Percentiles rank a stretch among this genome's conserved stretches.
Evolutionary conservation across 305 asterid genomes (phyloP).

Genomic region (Fraxinus baroniana): DNA sequence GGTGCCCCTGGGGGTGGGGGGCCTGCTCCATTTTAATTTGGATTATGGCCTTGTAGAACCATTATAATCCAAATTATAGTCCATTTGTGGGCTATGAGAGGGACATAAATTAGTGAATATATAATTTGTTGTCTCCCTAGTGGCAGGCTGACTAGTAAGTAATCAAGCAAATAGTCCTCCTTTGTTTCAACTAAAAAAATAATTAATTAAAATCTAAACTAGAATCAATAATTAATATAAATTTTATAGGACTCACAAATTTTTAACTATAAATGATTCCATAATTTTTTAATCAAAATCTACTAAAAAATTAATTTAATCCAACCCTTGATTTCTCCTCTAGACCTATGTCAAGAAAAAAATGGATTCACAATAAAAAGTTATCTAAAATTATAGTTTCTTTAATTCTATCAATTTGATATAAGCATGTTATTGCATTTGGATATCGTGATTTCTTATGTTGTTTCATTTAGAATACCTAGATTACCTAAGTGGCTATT

Average conservation of each 20-base stretch:
- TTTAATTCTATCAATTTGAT: too few relatives aligned
- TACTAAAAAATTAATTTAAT: too few relatives aligned
- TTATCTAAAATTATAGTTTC: too few relatives aligned
- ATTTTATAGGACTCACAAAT: too few relatives aligned
- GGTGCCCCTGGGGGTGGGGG: too few relatives aligned
- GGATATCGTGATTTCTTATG: background rate
- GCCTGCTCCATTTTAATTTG: too few relatives aligned
- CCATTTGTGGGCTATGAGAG: background rate
- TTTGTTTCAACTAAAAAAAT: background rate
- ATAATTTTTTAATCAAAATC: too few relatives aligned
- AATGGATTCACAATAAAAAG: background rate
- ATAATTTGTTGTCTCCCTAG: conserved; percentile 40
- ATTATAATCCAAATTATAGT: background rate
- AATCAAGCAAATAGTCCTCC: background rate
- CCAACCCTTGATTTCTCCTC: background rate
- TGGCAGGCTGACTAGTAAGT: background rate
- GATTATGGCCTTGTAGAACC: too few relatives aligned
- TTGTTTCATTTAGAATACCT: background rate
- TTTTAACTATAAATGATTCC: too few relatives aligned
- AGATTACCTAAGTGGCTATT: too few relatives aligned
- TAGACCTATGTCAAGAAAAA: background rate
- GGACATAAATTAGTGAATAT: conserved; percentile 24
- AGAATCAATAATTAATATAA: too few relatives aligned
- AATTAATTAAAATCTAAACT: background rate
- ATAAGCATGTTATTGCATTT: background rate